Base-by-base conservation (phyloP, 2,329 filamentous ascomycete species). In the Fusarium odoratissimum region DNA sequence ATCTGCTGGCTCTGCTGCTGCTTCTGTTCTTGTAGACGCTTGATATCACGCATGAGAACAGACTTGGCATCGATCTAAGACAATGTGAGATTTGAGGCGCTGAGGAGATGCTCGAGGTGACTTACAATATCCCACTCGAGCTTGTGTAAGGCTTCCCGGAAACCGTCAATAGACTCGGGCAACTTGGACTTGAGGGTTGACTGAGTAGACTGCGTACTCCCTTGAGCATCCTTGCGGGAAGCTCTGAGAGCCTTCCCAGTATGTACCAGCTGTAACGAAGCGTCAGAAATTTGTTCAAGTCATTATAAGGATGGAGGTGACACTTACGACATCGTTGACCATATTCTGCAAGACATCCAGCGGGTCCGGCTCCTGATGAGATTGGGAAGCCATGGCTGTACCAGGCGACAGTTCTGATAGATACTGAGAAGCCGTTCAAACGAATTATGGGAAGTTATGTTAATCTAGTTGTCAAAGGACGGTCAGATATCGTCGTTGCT, bases 71-170 rank as follows among this genome's bases (percentile, higher is more conserved):
- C 75, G 41, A 83, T 77, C 83, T 84, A 58, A 40, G 42, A 19
- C 23, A n/a, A 12, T 8, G 64, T 72, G 58, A 76, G 67, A 51
- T 58, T 54, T 45, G 37, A 33, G 16, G 19, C 16, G 10, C 23
- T 2, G 16, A 30, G 21, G 11, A 12, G 19, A 8, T 23, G n/a
- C 12, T 19, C 14, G 28, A 37, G 30, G 16, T 21, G 11, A 64
- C 85, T 79, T 81, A 90, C 89, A 76, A 91, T 89, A 31, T 90
- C 87, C 64, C 79, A 80, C 75, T 91, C 89, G 9, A 91, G 75
- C 11, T 88, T 86, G 69, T 90, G 87, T 5, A 91, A 80, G 12
- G 87, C 86, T 61, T 80, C 80, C 65, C 91, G 88, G 75, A 88
- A 89, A 11, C 79, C 77, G 41, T 80, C 80, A 61, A 87, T 83